Evolutionary conservation across 2,329 filamentous ascomycete genomes (phyloP), one percentile per base, ranked within the genome.

Genomic region (Cyphellophora europaea): DNA sequence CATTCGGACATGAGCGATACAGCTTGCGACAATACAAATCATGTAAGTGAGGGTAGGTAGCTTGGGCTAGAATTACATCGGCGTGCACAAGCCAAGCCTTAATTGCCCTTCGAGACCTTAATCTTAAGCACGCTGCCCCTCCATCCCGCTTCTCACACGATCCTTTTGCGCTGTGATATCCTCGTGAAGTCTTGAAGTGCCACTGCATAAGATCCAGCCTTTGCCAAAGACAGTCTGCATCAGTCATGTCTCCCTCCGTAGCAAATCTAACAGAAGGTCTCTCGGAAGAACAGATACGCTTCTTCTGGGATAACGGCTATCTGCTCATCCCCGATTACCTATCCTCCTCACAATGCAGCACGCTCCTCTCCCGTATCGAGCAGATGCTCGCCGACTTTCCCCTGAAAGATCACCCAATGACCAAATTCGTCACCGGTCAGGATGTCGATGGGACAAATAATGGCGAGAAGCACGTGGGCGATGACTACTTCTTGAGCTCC

Each of bases 401-500:
- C 23, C 71, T 96, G n/a, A 68, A 74, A 21, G 74, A 82, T 38
- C 91, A 96, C 60, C 89, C 91, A 1, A 80, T 96, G 71, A 96
- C 91, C 6, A 81, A 80, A 54, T 98, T 98, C 72, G 83, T 82
- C 18, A 95, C 89, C 0, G 88, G 88, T 48, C 79, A 74, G 62
- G 68, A 77, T 50, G 63, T 71, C 54, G 61, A 62, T 30, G 19
- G 15, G 11, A n/a, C 5, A 10, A 63, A 71, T 54, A 12, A 40
- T 16, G 57, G 55, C 30, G 72, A 79, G n/a, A 52, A 57, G 31
- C 89, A 96, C 62, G 83, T 95, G 8, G 88, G 89, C 43, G 91
- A 96, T 64, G 77, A 82, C 54, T 98, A 98, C 70, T 96, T 98
- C 64, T 75, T 96, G 3, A 72, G 69, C 2, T 91, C 82, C 3